Conservation (phyloP, 495 filamentous ascomycete species). For the Hypoxylon intermedium region DNA sequence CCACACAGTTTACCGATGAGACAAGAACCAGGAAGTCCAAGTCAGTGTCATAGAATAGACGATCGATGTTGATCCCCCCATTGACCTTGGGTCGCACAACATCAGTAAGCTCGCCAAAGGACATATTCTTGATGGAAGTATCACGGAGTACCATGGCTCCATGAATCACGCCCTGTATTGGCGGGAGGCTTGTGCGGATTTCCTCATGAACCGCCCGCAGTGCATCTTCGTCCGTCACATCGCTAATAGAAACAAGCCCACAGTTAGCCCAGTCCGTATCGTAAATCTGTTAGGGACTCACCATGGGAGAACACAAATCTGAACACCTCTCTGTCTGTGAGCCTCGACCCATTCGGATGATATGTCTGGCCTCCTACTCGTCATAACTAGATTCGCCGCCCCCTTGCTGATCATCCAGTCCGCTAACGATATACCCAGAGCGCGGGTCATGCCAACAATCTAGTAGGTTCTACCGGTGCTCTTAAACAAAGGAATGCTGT, state of each 20-base stretch:
- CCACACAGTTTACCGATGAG: conserved; percentile 42
- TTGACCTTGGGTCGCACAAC: conserved; percentile 47
- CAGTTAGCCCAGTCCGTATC: too few species aligned
- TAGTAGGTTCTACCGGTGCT: conserved; percentile 51
- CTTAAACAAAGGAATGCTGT: too few species aligned
- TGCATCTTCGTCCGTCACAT: conserved; percentile 20
- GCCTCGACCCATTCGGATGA: conserved; percentile 45
- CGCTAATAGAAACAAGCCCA: conserved; percentile 9
- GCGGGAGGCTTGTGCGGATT: conserved; percentile 37
- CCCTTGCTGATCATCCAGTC: conserved; percentile 56
- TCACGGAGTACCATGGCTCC: conserved; percentile 56
- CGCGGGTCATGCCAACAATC: conserved; percentile 53
- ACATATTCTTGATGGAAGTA: conserved; percentile 41
- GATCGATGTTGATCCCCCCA: conserved; percentile 41
- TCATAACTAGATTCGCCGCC: conserved; percentile 50
- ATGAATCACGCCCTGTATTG: conserved; percentile 49
- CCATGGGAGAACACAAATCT: conserved; percentile 15
- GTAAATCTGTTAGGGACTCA: background rate
- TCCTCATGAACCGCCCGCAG: background rate
- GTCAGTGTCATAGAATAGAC: conserved; percentile 44
- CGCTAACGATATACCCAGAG: conserved; percentile 52
- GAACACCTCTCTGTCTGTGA: conserved; percentile 25
- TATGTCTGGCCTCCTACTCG: conserved; percentile 53
- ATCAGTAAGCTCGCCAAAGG: conserved; percentile 32
- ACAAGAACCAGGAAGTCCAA: conserved; percentile 57